Evolutionary conservation across 148 eudicot genomes (phyloP).

Genomic region (Cornus kousa): DNA sequence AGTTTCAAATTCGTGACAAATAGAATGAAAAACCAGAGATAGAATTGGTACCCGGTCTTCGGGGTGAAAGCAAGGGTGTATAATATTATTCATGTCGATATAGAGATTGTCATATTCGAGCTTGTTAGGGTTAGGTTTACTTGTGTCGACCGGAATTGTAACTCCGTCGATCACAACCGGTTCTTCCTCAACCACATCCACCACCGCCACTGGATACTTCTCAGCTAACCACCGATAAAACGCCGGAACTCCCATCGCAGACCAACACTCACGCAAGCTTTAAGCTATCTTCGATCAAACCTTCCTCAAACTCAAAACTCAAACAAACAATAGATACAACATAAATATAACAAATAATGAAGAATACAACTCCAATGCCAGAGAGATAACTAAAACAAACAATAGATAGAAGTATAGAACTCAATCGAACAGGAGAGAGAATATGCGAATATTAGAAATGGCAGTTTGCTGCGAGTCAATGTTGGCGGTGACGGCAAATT

Average conservation of each 20-base stretch:
- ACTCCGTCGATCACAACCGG: slow-evolving; percentile 63
- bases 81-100: slow-evolving; percentile 92
- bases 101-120: slow-evolving; percentile 87
- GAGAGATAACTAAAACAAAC: background rate
- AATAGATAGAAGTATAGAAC: background rate
- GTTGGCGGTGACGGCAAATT: background rate
- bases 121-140: slow-evolving; percentile 80
- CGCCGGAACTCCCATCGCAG: slow-evolving; percentile 89
- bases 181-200: slow-evolving; percentile 83
- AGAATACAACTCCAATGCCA: background rate
- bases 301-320: background rate
- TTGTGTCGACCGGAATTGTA: slow-evolving; percentile 78
- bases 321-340: slow-evolving; percentile 1
- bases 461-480: background rate
- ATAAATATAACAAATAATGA: too few relatives aligned
- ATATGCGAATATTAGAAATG: slow-evolving; percentile 3
- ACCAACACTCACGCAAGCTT: background rate
- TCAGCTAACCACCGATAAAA: slow-evolving; percentile 97
- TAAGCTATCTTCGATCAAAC: background rate
- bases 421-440: background rate
- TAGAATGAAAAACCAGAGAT: background rate
- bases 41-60: slow-evolving; percentile 67
- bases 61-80: slow-evolving; percentile 97
- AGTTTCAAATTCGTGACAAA: background rate
- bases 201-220: slow-evolving; percentile 90